A percentile compares a stretch with the other conserved stretches of the same genome.
These are phyloP conservation scores for Nannizziopsis barbatae DNA, from an alignment of 2,329 filamentous ascomycete species.

Conservation along the genomic window DNA sequence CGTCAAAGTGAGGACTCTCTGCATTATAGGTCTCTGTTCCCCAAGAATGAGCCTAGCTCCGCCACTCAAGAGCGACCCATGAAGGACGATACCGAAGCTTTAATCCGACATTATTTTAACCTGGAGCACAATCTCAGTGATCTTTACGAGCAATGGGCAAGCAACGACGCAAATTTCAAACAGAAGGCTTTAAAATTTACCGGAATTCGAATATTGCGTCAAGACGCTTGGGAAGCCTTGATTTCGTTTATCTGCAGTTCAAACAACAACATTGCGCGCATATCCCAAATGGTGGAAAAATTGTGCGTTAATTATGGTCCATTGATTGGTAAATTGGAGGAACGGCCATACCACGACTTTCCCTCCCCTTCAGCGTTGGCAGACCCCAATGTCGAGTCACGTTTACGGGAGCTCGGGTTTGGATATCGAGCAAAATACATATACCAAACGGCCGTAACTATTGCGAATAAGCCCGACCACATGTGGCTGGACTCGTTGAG, in stretches of 20 bases:
- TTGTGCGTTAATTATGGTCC: conserved; percentile 77
- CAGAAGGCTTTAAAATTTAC: conserved; percentile 77
- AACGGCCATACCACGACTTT: conserved; percentile 74
- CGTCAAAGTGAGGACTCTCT: conserved; percentile 69
- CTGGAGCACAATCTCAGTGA: conserved; percentile 61
- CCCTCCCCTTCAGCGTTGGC: conserved; percentile 65
- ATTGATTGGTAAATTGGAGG: conserved; percentile 58
- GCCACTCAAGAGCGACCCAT: conserved; percentile 19
- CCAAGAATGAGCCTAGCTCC: conserved; percentile 15
- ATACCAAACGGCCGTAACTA: conserved; percentile 66
- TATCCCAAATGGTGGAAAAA: conserved; percentile 93
- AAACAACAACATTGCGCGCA: conserved; percentile 94
- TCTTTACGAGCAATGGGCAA: conserved; percentile 80
- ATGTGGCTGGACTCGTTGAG: conserved; percentile 68
- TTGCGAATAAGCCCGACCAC: conserved; percentile 54
- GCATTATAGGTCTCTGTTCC: conserved; percentile 63
- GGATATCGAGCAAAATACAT: conserved; percentile 93
- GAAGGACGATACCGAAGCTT: conserved; percentile 56
- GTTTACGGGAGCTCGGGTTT: conserved; percentile 74
- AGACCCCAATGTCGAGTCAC: conserved; percentile 61
- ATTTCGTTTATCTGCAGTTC: conserved; percentile 96
- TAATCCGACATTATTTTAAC: conserved; percentile 80
- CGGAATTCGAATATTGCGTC: conserved; percentile 81
- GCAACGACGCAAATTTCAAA: conserved; percentile 74
- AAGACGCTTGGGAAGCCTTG: conserved; percentile 92